Evolutionary conservation across 108 stramenopile genomes (phyloP).

Genomic region (Aurantiochytrium sp.): DNA sequence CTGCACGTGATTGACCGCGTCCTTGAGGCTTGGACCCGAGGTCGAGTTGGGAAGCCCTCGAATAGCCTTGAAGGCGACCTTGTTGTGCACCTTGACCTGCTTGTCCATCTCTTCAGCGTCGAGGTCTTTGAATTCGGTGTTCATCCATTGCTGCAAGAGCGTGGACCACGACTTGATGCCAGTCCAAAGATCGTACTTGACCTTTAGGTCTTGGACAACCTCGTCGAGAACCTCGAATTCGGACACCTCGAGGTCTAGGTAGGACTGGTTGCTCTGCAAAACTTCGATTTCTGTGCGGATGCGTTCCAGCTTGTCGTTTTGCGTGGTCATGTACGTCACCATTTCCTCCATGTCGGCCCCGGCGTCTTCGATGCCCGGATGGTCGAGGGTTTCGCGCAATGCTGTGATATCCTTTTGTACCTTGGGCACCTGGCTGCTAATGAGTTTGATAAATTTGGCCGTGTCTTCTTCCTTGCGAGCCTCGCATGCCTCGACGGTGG

Average conservation of each 20-base stretch:
- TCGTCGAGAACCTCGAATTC: slow-evolving; percentile 57
- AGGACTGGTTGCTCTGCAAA: slow-evolving; percentile 46
- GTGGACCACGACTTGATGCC: slow-evolving; percentile 49
- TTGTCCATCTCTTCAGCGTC: slow-evolving; percentile 50
- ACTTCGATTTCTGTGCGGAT: slow-evolving; percentile 42
- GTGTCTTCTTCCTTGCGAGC: slow-evolving; percentile 53
- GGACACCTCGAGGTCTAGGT: slow-evolving; percentile 36
- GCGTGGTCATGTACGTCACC: slow-evolving; percentile 34
- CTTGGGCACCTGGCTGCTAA: slow-evolving; percentile 38
- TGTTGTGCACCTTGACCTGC: slow-evolving; percentile 37
- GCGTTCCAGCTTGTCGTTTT: slow-evolving; percentile 22
- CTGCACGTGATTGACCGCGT: slow-evolving; percentile 40
- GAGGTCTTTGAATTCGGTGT: slow-evolving; percentile 35
- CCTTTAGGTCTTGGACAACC: slow-evolving; percentile 38
- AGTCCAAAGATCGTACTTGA: slow-evolving; percentile 52
- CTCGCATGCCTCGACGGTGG: slow-evolving; percentile 42
- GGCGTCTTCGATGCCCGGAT: slow-evolving; percentile 30
- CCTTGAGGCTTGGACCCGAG: slow-evolving; percentile 52
- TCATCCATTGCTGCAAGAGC: slow-evolving; percentile 36
- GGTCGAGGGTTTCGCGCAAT: slow-evolving; percentile 50
- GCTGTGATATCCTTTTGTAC: slow-evolving; percentile 29
- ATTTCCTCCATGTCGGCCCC: slow-evolving; percentile 37
- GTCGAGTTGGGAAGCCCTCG: slow-evolving; percentile 51
- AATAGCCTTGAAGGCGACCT: slow-evolving; percentile 36
- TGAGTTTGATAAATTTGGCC: slow-evolving; percentile 33